Conservation (phyloP, 139 green algal species). For the Raphidocelis subcapitata region DNA sequence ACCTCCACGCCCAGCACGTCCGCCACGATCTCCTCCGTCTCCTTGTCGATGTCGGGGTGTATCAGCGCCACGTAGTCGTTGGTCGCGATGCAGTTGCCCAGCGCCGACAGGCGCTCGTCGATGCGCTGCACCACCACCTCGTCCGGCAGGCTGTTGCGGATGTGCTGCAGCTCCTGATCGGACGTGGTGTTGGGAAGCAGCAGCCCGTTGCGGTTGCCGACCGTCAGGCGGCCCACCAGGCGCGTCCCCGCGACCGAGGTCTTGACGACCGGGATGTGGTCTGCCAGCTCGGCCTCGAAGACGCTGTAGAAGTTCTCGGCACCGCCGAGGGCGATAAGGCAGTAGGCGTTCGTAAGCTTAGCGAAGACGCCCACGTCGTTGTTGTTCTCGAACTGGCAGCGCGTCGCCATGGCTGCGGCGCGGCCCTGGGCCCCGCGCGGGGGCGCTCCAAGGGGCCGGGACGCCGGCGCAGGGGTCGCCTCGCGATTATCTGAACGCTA, state of each 20-base stretch:
- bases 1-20: constrained; percentile 99
- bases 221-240: constrained; percentile 91
- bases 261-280: constrained; percentile 98
- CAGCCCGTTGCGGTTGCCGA: constrained; percentile 97
- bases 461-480: too few species aligned
- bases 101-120: constrained; percentile 94
- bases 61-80: constrained; percentile 99
- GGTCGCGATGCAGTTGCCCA: constrained; percentile 98
- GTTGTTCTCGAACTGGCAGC: constrained; percentile 93
- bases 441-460: too few species aligned
- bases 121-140: constrained; percentile 94
- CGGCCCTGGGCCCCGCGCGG: too few species aligned
- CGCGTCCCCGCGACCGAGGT: constrained; percentile 85
- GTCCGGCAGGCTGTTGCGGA: constrained; percentile 97
- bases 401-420: constrained; percentile 59
- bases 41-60: constrained; percentile 96
- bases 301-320: constrained; percentile 99
- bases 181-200: constrained; percentile 91
- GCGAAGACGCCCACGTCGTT: constrained; percentile 98
- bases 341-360: constrained; percentile 96
- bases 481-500: too few species aligned
- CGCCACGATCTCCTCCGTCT: constrained; percentile 91
- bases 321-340: constrained; percentile 83
- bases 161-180: constrained; percentile 88
- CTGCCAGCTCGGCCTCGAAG: constrained; percentile 95